These are phyloP conservation scores for Viola odorata DNA, from an alignment of 345 rosid genomes.

Conservation along the genomic window DNA sequence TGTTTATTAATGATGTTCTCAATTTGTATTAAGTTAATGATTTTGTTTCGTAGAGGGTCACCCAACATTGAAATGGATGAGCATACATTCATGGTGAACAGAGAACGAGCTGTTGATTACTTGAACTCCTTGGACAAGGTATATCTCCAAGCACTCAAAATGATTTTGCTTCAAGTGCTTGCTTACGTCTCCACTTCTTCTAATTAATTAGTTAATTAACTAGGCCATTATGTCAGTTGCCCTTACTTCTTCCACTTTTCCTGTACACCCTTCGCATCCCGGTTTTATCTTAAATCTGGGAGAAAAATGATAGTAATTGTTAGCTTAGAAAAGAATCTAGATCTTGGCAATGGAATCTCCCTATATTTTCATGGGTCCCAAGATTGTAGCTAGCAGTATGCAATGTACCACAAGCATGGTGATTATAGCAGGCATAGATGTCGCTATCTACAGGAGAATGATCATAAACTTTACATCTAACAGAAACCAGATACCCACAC, in stretches of 20 bases:
- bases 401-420: background rate
- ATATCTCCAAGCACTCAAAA: background rate
- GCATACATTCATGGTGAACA: constrained; percentile 86
- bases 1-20: background rate
- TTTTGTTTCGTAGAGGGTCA: constrained; percentile 62
- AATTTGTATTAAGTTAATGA: background rate
- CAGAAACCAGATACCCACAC: background rate
- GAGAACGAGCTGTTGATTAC: constrained; percentile 99
- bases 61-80: constrained; percentile 99
- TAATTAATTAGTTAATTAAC: too few species aligned
- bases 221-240: too few species aligned
- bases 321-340: too few species aligned
- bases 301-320: too few species aligned
- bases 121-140: constrained; percentile 94
- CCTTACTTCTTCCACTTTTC: too few species aligned
- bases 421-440: background rate
- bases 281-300: too few species aligned
- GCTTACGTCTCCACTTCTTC: too few species aligned
- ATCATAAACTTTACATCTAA: background rate
- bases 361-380: constrained; percentile 9
- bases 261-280: too few species aligned
- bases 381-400: too few species aligned
- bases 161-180: too few species aligned
- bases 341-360: too few species aligned
- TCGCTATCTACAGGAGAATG: background rate